phyloP scores from a whole-genome alignment of 148 eudicot species.

The Camellia japonica region DNA sequence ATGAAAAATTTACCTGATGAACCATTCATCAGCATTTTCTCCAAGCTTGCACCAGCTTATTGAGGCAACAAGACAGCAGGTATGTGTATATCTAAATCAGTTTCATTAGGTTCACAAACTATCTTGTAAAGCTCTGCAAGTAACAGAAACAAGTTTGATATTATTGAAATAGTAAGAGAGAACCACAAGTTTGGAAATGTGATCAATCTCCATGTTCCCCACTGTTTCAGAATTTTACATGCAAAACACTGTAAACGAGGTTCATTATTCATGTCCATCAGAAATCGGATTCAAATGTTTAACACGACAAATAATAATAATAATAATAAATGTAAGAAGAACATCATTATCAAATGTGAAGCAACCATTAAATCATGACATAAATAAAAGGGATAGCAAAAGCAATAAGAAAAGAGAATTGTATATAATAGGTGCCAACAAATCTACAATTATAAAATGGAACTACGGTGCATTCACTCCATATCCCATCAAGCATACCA shows the following conservation, averaged over 20 bases:
- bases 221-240: background rate
- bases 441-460: background rate
- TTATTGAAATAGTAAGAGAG: background rate
- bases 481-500: background rate
- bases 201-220: background rate
- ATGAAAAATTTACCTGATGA: constrained; percentile 51
- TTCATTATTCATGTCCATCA: background rate
- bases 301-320: background rate
- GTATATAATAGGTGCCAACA: background rate
- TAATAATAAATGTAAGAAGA: background rate
- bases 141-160: constrained; percentile 7
- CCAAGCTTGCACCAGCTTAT: constrained; percentile 66
- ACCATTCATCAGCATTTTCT: constrained; percentile 51
- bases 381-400: background rate
- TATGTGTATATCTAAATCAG: constrained; percentile 74
- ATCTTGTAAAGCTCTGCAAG: constrained; percentile 77
- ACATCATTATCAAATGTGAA: background rate
- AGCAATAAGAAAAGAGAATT: background rate
- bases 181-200: constrained; percentile 2
- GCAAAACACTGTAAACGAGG: background rate
- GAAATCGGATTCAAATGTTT: background rate
- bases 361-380: background rate
- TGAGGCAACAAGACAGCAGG: constrained; percentile 82
- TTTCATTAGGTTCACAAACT: constrained; percentile 85
- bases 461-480: background rate